Conservation (phyloP, 2,329 filamentous ascomycete species). For the Fusarium sambucinum region DNA sequence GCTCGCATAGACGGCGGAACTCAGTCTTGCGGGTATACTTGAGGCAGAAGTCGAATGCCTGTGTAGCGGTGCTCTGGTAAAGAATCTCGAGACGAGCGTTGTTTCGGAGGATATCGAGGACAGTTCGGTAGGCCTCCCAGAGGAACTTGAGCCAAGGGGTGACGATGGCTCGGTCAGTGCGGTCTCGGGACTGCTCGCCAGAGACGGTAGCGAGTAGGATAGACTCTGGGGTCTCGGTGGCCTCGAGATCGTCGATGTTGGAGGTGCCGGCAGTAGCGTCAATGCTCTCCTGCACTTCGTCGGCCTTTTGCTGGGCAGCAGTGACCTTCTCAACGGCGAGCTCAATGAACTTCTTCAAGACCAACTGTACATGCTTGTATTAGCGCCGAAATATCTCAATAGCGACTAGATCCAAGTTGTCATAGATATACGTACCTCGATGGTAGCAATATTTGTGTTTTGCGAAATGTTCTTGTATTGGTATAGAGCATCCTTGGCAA, state of each 20-base stretch:
- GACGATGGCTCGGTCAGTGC: conserved; percentile 97
- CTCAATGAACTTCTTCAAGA: conserved; percentile 98
- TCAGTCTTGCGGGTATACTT: conserved; percentile 99
- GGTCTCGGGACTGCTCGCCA: conserved; percentile 95
- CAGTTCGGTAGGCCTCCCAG: conserved; percentile 99
- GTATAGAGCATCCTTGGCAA: conserved; percentile 98
- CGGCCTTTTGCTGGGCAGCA: conserved; percentile 93
- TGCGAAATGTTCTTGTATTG: conserved; percentile 99
- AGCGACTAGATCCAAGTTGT: conserved; percentile 2
- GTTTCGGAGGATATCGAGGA: conserved; percentile 98
- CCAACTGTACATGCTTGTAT: conserved; percentile 67
- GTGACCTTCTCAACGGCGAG: conserved; percentile 96
- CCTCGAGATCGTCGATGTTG: conserved; percentile 94
- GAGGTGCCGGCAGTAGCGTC: conserved; percentile 74
- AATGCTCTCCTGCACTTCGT: conserved; percentile 89
- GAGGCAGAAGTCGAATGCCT: conserved; percentile 98
- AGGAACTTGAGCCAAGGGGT: conserved; percentile 99
- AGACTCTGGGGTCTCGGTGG: conserved; percentile 96
- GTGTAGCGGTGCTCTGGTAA: conserved; percentile 97
- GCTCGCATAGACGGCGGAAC: conserved; percentile 97
- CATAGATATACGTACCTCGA: conserved; percentile 74
- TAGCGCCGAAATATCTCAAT: conserved; percentile 34
- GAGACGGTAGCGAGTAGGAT: conserved; percentile 98
- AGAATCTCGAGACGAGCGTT: conserved; percentile 97
- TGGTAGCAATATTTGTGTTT: conserved; percentile 98